Conservation (phyloP, 768 basidiomycete species). For the Dentipellis sp. region DNA sequence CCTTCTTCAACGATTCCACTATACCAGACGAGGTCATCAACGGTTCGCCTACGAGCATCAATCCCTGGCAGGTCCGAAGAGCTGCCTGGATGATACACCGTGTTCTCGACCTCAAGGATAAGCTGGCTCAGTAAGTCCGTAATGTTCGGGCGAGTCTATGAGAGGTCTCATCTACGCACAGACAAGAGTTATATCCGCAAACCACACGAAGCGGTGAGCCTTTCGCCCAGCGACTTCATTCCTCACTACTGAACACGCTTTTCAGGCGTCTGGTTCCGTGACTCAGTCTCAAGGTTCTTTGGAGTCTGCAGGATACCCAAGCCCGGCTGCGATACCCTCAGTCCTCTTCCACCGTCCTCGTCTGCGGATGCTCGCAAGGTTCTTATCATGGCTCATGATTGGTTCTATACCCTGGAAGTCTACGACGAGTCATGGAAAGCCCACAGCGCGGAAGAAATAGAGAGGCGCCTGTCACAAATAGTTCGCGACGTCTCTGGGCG, state of each 20-base stretch:
- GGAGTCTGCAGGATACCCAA: constrained; percentile 72
- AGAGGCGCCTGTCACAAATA: constrained; percentile 33
- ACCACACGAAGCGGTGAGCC: constrained; percentile 57
- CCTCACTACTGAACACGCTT: background rate
- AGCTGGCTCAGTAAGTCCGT: constrained; percentile 46
- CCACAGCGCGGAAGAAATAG: constrained; percentile 32
- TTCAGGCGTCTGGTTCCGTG: constrained; percentile 55
- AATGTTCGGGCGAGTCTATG: background rate
- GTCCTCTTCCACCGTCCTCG: constrained; percentile 33
- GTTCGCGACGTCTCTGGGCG: constrained; percentile 51
- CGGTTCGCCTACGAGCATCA: constrained; percentile 27
- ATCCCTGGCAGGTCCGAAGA: constrained; percentile 77
- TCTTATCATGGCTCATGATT: constrained; percentile 65
- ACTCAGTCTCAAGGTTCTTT: constrained; percentile 54
- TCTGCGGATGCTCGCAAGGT: constrained; percentile 47
- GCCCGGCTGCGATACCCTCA: constrained; percentile 53
- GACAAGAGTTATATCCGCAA: constrained; percentile 62
- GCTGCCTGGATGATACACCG: constrained; percentile 77
- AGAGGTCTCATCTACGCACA: constrained; percentile 18
- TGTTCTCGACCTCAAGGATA: constrained; percentile 62
- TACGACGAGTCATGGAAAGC: constrained; percentile 30
- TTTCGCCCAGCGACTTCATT: background rate
- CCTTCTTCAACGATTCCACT: constrained; percentile 64
- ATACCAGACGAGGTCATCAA: constrained; percentile 37
- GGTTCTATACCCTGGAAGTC: constrained; percentile 71